A percentile compares a stretch with the other conserved stretches of the same genome.
Evolutionary conservation across 2,329 filamentous ascomycete genomes (phyloP).

Genomic region (Penicillium sp.): DNA sequence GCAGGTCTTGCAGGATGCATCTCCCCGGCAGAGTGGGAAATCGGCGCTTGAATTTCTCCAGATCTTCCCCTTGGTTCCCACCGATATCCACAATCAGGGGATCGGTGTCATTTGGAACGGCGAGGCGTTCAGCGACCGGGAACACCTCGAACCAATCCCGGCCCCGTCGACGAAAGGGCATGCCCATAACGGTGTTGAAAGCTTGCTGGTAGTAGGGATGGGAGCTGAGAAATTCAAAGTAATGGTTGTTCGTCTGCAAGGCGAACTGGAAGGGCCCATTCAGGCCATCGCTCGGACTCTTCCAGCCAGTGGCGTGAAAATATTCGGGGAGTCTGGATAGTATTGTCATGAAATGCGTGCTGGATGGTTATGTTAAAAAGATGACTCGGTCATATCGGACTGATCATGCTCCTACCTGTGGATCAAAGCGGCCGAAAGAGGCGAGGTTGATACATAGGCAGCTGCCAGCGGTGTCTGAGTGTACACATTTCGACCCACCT

Average conservation of each 20-base stretch:
- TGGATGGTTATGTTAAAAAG: background rate
- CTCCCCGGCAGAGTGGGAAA: slow-evolving; percentile 9
- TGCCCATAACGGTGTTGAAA: slow-evolving; percentile 17
- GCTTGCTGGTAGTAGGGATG: slow-evolving; percentile 12
- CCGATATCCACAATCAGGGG: slow-evolving; percentile 15
- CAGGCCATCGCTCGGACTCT: slow-evolving; percentile 8
- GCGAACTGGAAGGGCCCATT: slow-evolving; percentile 16
- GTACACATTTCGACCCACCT: slow-evolving; percentile 5
- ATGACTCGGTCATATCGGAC: no score
- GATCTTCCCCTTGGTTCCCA: slow-evolving; percentile 11
- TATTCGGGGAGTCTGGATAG: slow-evolving; percentile 16
- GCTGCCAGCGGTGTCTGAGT: slow-evolving; percentile 6
- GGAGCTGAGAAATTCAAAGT: slow-evolving; percentile 14
- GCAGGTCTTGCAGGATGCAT: slow-evolving; percentile 14
- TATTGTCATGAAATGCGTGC: slow-evolving; percentile 16
- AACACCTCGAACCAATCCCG: slow-evolving; percentile 12
- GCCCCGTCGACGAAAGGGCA: slow-evolving; percentile 10
- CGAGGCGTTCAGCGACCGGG: slow-evolving; percentile 8
- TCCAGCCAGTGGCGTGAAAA: slow-evolving; percentile 13
- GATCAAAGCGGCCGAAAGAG: slow-evolving; percentile 15
- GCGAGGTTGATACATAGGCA: slow-evolving; percentile 14
- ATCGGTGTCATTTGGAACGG: slow-evolving; percentile 1
- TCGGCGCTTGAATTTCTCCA: slow-evolving; percentile 7
- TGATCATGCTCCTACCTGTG: slow-evolving; percentile 8
- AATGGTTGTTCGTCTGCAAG: slow-evolving; percentile 8